Conservation (phyloP, 2,329 filamentous ascomycete species). For the Emydomyces testavorans region DNA sequence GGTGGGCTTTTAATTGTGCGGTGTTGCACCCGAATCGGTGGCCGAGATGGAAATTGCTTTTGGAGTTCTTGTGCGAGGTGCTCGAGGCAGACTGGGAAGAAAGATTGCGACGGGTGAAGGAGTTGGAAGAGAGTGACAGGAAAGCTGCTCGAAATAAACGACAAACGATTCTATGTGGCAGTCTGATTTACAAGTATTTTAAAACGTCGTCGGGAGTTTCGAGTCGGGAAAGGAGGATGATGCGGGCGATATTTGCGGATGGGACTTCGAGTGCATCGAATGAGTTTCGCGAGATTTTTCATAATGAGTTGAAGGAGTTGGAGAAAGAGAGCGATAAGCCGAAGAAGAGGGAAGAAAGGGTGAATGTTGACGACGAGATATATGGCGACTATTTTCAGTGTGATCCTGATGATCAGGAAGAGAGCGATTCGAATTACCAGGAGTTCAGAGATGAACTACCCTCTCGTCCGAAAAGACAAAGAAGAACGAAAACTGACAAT, state of each 20-base stretch:
- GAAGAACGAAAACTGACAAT: slow-evolving; percentile 15
- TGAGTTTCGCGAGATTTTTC: slow-evolving; percentile 38
- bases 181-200: slow-evolving; percentile 37
- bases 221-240: slow-evolving; percentile 32
- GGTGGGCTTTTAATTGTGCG: slow-evolving; percentile 91
- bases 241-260: slow-evolving; percentile 39
- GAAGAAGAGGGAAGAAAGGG: slow-evolving; percentile 32
- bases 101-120: slow-evolving; percentile 20
- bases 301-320: slow-evolving; percentile 33
- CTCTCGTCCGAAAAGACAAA: slow-evolving; percentile 26
- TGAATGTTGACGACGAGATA: slow-evolving; percentile 37
- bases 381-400: slow-evolving; percentile 37
- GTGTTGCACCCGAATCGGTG: slow-evolving; percentile 60
- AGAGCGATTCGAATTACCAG: slow-evolving; percentile 8
- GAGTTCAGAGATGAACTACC: slow-evolving; percentile 13
- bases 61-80: slow-evolving; percentile 53
- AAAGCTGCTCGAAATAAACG: neutral
- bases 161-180: slow-evolving; percentile 24
- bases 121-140: neutral
- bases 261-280: slow-evolving; percentile 27
- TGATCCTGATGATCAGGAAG: slow-evolving; percentile 28
- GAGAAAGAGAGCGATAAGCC: slow-evolving; percentile 22
- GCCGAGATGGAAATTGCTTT: slow-evolving; percentile 69
- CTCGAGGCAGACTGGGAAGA: slow-evolving; percentile 37
- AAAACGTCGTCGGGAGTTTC: slow-evolving; percentile 21